Base-by-base conservation (phyloP, 1,284 basidiomycete genomes). In the Heterobasidion occidentale region DNA sequence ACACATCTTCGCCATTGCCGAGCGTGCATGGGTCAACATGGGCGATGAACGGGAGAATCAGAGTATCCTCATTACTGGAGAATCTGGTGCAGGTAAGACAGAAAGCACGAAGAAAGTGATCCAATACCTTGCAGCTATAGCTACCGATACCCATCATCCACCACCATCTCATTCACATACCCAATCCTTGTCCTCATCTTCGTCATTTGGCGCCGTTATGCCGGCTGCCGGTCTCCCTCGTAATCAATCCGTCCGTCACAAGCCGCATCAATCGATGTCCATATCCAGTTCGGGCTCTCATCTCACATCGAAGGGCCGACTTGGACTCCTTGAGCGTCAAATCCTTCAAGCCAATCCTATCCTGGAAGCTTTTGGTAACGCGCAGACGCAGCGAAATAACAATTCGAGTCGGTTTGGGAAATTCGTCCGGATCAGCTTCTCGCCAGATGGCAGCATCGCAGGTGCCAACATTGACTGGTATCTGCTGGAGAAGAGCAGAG, bases 31-130 rank as follows among this genome's bases (percentile, higher is more conserved):
- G 96, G 85, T 96, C 60, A 96, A 94, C 71, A 99, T 99, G 90
- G 89, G 96, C 34, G 93, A 96, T 61, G 94, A 97, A 70, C 81
- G 94, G 54, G 96, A 99, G 75, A 95, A 95, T 64, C 97, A 99
- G 73, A 96, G 93, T 67, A 94, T 99, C 60, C 83, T 99, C 53
- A 98, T 99, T 73, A 99, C 96, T 4, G 97, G 97, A 56, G 97
- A 99, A 77, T 99, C 97, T 3, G 97, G 97, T 46, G 97, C 97
- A 1, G 97, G 97, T 49, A 99, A 99, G 79, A 99, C 97, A 1
- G 97, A 99, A 70, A 99, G 96, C 73, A 99, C 97, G 14, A 99
- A 99, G 80, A 98, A 98, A 68, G 96, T 99, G 66, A 99, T 99
- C 58, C 97, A 99, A 70, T 99, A 99, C 71, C 86, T 99, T 36